Evolutionary conservation across 495 filamentous ascomycete genomes (phyloP).

Genomic region (Xylaria intraflava): DNA sequence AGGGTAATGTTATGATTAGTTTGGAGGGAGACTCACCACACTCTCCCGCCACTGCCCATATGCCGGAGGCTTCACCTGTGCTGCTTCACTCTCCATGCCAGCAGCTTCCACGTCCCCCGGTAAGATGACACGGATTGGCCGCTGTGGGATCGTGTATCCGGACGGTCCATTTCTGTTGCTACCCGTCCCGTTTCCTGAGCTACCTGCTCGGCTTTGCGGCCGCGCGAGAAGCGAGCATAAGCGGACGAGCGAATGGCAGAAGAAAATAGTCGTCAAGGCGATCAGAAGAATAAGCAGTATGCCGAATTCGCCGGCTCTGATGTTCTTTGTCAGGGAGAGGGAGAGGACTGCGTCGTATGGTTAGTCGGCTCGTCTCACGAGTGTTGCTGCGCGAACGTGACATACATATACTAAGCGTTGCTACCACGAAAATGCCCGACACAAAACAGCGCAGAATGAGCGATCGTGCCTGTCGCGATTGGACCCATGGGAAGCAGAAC

Average conservation of each 20-base stretch:
- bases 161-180: not conserved
- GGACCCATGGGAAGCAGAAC: conserved; percentile 48
- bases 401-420: conserved; percentile 56
- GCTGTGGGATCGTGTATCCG: conserved; percentile 50
- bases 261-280: conserved; percentile 64
- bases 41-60: conserved; percentile 80
- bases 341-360: conserved; percentile 52
- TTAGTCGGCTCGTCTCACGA: not conserved
- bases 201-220: conserved; percentile 26
- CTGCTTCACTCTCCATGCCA: conserved; percentile 43
- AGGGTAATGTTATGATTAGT: not conserved
- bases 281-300: conserved; percentile 72
- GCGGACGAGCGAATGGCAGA: conserved; percentile 68
- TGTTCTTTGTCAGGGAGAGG: conserved; percentile 54
- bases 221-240: conserved; percentile 57
- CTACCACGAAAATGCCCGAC: conserved; percentile 46
- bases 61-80: conserved; percentile 68
- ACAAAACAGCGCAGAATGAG: conserved; percentile 55
- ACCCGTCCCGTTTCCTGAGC: conserved; percentile 4
- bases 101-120: conserved; percentile 57
- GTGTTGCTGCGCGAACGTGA: conserved; percentile 1
- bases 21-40: conserved; percentile 55
- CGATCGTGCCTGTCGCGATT: conserved; percentile 43
- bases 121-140: conserved; percentile 57
- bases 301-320: conserved; percentile 57